phyloP scores from a whole-genome alignment of 2,329 filamentous ascomycete genomes.

The Fusarium verticillioides region DNA sequence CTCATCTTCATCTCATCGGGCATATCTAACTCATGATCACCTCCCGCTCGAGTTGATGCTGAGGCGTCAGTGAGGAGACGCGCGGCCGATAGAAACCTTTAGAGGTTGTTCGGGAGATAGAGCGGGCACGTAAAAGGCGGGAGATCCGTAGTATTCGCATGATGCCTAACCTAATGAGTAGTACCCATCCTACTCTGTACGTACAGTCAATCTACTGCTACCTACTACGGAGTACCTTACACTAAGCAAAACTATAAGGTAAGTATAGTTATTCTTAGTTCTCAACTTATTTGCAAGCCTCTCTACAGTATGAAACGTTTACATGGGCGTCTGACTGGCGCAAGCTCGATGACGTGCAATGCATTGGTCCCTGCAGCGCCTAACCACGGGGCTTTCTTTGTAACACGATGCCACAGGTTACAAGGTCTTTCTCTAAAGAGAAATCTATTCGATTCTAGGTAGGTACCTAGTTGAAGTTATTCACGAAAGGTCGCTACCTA shows the following conservation, averaged over 20 bases:
- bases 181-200: not conserved
- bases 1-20: not conserved
- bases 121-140: not conserved
- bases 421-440: not conserved
- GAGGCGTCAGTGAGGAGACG: conserved; percentile 4
- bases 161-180: not conserved
- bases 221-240: not conserved
- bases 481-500: not conserved
- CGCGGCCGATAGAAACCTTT: conserved; percentile 11
- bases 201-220: not conserved
- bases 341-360: conserved; percentile 6
- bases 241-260: not conserved
- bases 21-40: not conserved
- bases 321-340: conserved; percentile 1
- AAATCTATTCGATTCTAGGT: not conserved
- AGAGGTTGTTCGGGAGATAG: not conserved
- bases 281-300: not conserved
- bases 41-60: not conserved
- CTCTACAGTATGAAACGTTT: not conserved
- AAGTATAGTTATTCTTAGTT: not conserved
- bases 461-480: not conserved
- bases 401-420: too few species aligned
- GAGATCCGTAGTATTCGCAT: not conserved
- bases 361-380: conserved; percentile 6
- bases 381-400: not conserved